Percentiles rank a stretch among this genome's conserved stretches.
Evolutionary conservation across 202 grass and related monocot species (phyloP).

Genomic region (Carex sylvatica): DNA sequence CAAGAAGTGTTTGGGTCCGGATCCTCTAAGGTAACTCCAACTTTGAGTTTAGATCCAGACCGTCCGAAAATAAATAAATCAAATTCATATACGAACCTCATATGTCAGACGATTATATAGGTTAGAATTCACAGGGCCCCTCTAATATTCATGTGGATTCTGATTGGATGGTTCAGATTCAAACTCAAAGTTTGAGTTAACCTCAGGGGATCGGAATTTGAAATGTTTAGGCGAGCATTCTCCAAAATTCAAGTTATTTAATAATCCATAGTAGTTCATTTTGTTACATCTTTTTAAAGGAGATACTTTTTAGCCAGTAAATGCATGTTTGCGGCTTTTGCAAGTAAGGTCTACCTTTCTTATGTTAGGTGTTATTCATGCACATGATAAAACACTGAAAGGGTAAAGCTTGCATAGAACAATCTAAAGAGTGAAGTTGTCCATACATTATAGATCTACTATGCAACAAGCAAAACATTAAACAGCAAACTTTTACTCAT

Average conservation of each 20-base stretch:
- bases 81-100: no score
- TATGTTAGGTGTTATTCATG: slow-evolving; percentile 1
- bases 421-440: neutral
- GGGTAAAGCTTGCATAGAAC: neutral
- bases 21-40: no score
- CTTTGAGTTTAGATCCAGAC: no score
- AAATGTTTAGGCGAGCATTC: neutral
- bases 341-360: neutral
- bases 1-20: neutral
- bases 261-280: neutral
- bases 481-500: neutral
- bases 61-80: no score
- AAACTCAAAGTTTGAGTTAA: no score
- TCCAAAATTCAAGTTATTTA: neutral
- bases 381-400: neutral
- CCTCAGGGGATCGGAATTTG: no score
- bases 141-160: no score
- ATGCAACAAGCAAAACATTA: neutral
- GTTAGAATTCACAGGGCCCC: no score
- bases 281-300: neutral
- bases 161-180: no score
- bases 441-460: neutral
- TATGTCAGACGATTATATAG: no score
- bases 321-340: neutral
- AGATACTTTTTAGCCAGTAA: neutral